Conservation (phyloP, 1,139 yeast species). For the Diutina rugosa region DNA sequence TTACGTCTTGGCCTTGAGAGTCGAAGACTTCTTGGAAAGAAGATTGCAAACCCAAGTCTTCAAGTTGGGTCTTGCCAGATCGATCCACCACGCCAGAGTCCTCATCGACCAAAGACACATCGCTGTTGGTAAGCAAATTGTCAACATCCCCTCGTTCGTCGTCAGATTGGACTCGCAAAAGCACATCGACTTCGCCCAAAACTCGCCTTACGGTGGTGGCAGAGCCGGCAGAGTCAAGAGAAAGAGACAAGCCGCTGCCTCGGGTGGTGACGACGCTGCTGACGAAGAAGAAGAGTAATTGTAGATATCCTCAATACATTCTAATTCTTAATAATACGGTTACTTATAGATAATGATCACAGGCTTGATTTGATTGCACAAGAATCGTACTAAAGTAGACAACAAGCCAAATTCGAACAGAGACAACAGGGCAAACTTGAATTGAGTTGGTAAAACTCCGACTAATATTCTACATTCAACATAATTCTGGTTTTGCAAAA, state of each 20-base stretch:
- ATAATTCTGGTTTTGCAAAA: neutral
- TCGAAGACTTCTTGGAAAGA: conserved; percentile 99
- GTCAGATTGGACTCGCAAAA: conserved; percentile 99
- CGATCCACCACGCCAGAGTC: conserved; percentile 99
- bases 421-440: too few species aligned
- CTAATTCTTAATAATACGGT: neutral
- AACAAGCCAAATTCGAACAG: too few species aligned
- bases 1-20: conserved; percentile 96
- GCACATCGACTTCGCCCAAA: conserved; percentile 99
- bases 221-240: conserved; percentile 99
- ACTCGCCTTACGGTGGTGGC: conserved; percentile 99
- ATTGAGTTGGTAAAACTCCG: too few species aligned
- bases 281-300: conserved; percentile 16
- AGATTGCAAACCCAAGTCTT: conserved; percentile 99
- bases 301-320: conserved; percentile 1
- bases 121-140: conserved; percentile 99
- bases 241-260: conserved; percentile 69
- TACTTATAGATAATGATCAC: neutral
- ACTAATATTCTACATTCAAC: too few species aligned
- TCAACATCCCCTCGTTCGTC: conserved; percentile 97
- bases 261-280: conserved; percentile 55
- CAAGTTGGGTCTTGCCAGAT: conserved; percentile 99
- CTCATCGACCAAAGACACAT: conserved; percentile 98
- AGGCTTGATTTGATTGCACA: neutral
- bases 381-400: neutral